Evolutionary conservation across 73 alveolate species (phyloP).

Genomic region (Stentor roeselii): DNA sequence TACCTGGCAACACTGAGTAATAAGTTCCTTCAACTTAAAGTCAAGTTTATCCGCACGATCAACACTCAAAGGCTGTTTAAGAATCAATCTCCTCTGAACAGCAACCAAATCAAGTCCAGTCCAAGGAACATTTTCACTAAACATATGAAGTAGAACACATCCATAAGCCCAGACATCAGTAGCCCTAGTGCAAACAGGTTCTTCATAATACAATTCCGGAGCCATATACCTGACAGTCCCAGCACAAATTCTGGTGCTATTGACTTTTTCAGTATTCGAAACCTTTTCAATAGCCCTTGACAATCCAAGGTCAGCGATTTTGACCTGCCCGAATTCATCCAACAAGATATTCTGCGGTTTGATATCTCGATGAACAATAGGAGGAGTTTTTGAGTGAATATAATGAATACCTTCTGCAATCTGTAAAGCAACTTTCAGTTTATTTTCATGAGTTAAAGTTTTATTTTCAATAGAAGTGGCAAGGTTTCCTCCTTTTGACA

Average conservation of each 20-base stretch:
- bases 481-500: conserved; percentile 27
- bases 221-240: conserved; percentile 35
- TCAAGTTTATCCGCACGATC: background rate
- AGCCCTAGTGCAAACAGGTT: conserved; percentile 23
- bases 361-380: conserved; percentile 25
- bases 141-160: conserved; percentile 16
- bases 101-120: background rate
- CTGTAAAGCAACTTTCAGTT: conserved; percentile 4
- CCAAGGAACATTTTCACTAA: background rate
- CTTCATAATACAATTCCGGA: conserved; percentile 28
- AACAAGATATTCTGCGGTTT: conserved; percentile 29
- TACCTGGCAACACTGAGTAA: background rate
- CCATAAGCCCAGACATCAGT: conserved; percentile 33
- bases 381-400: conserved; percentile 19
- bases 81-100: conserved; percentile 17
- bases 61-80: background rate
- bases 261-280: conserved; percentile 5
- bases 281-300: conserved; percentile 20
- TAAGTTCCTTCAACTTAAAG: background rate
- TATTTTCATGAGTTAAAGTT: background rate
- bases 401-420: conserved; percentile 26
- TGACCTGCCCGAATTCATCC: conserved; percentile 23
- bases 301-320: conserved; percentile 27
- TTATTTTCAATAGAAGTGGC: background rate
- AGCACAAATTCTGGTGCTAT: conserved; percentile 23